Evolutionary conservation across 2,329 filamentous ascomycete genomes (phyloP).

Genomic region (Fusarium citri): DNA sequence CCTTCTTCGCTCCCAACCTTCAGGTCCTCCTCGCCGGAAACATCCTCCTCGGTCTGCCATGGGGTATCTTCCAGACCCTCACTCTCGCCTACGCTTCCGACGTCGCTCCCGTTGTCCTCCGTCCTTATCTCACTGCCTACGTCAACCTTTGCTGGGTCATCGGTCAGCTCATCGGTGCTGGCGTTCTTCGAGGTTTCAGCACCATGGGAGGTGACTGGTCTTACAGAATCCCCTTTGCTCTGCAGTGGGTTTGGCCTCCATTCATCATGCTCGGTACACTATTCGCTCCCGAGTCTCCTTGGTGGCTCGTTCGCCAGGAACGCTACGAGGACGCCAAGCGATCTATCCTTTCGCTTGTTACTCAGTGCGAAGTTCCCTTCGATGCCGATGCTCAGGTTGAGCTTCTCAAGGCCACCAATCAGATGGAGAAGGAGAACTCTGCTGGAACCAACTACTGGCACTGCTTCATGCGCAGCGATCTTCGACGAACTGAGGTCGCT

Average conservation of each 20-base stretch:
- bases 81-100: slow-evolving; percentile 62
- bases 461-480: slow-evolving; percentile 25
- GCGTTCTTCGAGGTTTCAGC: slow-evolving; percentile 55
- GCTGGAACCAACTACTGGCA: slow-evolving; percentile 30
- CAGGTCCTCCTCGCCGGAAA: slow-evolving; percentile 56
- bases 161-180: slow-evolving; percentile 59
- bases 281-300: slow-evolving; percentile 63
- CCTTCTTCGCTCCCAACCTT: slow-evolving; percentile 59
- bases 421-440: slow-evolving; percentile 29
- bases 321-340: slow-evolving; percentile 53
- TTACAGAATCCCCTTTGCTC: slow-evolving; percentile 60
- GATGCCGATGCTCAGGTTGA: slow-evolving; percentile 60
- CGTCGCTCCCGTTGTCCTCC: slow-evolving; percentile 56
- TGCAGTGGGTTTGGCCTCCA: slow-evolving; percentile 61
- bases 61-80: slow-evolving; percentile 60
- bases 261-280: slow-evolving; percentile 57
- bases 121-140: slow-evolving; percentile 60
- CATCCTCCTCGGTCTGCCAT: slow-evolving; percentile 60
- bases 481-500: slow-evolving; percentile 18
- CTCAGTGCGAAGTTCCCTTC: slow-evolving; percentile 12
- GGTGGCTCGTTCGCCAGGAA: slow-evolving; percentile 60
- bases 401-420: slow-evolving; percentile 47
- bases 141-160: slow-evolving; percentile 63
- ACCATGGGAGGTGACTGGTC: slow-evolving; percentile 56
- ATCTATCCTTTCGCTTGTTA: slow-evolving; percentile 39